Percentiles rank a stretch among this genome's conserved stretches.
These are phyloP conservation scores for Ceratobasidium theobromae DNA, from an alignment of 1,284 basidiomycete species.

Conservation along the genomic window DNA sequence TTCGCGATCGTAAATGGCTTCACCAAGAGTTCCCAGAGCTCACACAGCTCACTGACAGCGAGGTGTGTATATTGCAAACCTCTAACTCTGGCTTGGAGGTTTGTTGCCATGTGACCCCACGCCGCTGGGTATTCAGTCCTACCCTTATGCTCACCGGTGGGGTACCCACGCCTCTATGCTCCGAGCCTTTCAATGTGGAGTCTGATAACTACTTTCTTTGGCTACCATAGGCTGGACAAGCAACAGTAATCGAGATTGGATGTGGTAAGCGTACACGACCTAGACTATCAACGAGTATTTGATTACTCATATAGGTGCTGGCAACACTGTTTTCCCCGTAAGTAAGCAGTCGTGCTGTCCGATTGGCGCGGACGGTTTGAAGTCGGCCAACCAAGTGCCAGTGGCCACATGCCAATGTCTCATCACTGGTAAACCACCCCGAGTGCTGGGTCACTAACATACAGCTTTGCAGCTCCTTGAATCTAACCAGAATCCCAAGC, in stretches of 20 bases:
- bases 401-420: background rate
- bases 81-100: background rate
- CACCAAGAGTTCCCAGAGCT: constrained; percentile 90
- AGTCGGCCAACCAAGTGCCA: background rate
- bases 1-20: constrained; percentile 93
- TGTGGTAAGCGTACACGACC: constrained; percentile 58
- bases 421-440: background rate
- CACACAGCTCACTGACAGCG: constrained; percentile 63
- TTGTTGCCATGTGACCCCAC: too few relatives aligned
- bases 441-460: constrained; percentile 1
- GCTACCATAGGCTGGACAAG: constrained; percentile 64
- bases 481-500: constrained; percentile 77
- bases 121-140: background rate
- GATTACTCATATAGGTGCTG: constrained; percentile 62
- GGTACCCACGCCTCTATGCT: too few relatives aligned
- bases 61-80: constrained; percentile 50
- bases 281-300: background rate
- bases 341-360: background rate
- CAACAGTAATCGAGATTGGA: constrained; percentile 78
- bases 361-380: background rate
- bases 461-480: constrained; percentile 55
- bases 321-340: constrained; percentile 88
- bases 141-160: too few relatives aligned
- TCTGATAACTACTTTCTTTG: constrained; percentile 24
- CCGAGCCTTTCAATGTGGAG: background rate